phyloP scores from a whole-genome alignment of 2,329 filamentous ascomycete genomes.

The Lachnellula subtilissima region DNA sequence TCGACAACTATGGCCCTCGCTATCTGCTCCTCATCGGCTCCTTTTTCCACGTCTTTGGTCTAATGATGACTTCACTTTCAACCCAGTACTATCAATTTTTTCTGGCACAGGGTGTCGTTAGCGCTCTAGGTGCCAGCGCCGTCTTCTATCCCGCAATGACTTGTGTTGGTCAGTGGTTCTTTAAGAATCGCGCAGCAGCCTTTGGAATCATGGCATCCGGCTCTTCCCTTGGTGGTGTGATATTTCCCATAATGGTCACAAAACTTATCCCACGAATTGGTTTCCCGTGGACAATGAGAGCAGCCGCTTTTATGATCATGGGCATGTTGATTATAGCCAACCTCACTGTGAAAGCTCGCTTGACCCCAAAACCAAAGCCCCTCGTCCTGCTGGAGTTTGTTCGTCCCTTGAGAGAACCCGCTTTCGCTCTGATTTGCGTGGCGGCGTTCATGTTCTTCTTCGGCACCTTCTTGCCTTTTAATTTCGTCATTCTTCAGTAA shows the following conservation, averaged over 20 bases:
- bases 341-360: conserved; percentile 47
- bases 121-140: conserved; percentile 40
- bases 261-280: conserved; percentile 48
- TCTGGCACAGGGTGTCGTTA: conserved; percentile 43
- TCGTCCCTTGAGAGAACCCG: conserved; percentile 35
- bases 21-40: conserved; percentile 48
- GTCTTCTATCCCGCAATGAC: conserved; percentile 42
- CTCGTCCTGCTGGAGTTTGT: conserved; percentile 33
- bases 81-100: conserved; percentile 51
- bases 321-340: conserved; percentile 47
- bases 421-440: conserved; percentile 35
- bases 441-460: conserved; percentile 43
- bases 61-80: conserved; percentile 60
- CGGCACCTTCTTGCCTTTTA: conserved; percentile 51
- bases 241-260: conserved; percentile 58
- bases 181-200: conserved; percentile 43
- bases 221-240: conserved; percentile 48
- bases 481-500: conserved; percentile 37
- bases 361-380: conserved; percentile 37
- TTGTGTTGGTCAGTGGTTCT: conserved; percentile 44
- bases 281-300: conserved; percentile 54
- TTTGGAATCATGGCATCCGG: conserved; percentile 46
- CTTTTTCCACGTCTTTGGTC: conserved; percentile 52
- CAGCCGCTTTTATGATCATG: conserved; percentile 51
- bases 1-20: conserved; percentile 56